Evolutionary conservation across 2,329 filamentous ascomycete species (phyloP), one percentile per base, ranked within the genome.

Genomic region (Penicillium sp.): DNA sequence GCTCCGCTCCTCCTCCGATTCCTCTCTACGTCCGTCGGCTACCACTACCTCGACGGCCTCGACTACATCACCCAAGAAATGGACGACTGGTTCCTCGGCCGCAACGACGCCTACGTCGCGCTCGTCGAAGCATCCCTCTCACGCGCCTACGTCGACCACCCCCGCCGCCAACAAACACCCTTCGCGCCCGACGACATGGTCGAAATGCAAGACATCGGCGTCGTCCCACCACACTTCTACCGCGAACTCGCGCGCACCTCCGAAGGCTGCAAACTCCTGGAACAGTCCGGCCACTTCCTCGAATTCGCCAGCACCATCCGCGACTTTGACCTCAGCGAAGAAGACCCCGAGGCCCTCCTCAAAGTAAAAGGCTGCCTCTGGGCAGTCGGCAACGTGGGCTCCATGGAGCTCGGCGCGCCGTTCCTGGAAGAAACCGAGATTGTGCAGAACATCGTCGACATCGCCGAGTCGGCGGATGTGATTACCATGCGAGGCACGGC

Each of bases 51-150:
- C 5, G 91, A 97, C 68, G 94, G 92, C 0, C 79, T 99, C 45
- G 95, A 99, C 75, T 99, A 99, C 70, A 99, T 99, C 72, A 97
- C 92, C 60, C 94, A 96, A 69, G 95, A 99, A 71, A 99, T 99
- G 94, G 94, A 99, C 64, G 95, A 99, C 74, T 99, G 94, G 94
- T 99, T 97, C 68, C 80, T 99, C 18, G 94, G 94, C 14, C 86
- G 94, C 46, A 99, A 99, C 68, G 93, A 99, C 70, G 88, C 86
- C n/a, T 99, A 99, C 64, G 94, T 99, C 51, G 83, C 86, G 38
- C 83, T 97, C 42, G 93, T 99, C 42, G 94, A 99, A 72, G 94
- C 95, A n/a, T 96, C 92, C 55, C 81, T 99, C 52, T 91, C 92
- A 30, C 87, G 91, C 59, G 88, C 92, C 0, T 92, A 96, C 63